phyloP scores from a whole-genome alignment of 78 protist genomes.

The Dictyostelium firmibasis region DNA sequence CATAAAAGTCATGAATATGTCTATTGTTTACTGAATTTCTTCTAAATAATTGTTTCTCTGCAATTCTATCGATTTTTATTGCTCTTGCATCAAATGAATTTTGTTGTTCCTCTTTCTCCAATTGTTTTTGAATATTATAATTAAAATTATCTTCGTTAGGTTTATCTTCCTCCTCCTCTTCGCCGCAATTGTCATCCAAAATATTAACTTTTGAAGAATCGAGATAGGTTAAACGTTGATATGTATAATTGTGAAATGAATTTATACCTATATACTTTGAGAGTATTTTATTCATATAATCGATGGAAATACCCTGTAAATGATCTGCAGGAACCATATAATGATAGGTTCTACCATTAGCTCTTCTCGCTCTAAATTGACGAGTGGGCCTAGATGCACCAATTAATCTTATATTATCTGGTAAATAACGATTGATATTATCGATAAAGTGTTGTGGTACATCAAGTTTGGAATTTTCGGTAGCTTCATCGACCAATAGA shows the following conservation, averaged over 20 bases:
- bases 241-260: slow-evolving; percentile 40
- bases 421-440: slow-evolving; percentile 5
- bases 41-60: slow-evolving; percentile 15
- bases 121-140: neutral
- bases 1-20: neutral
- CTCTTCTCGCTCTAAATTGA: slow-evolving; percentile 19
- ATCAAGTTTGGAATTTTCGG: neutral
- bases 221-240: slow-evolving; percentile 33
- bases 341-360: slow-evolving; percentile 11
- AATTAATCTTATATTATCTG: neutral
- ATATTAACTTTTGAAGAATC: too few species aligned
- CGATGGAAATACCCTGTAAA: neutral
- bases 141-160: too few species aligned
- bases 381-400: neutral
- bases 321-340: slow-evolving; percentile 26
- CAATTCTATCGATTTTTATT: neutral
- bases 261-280: neutral
- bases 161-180: neutral
- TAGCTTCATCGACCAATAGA: neutral
- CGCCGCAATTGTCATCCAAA: too few species aligned
- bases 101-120: neutral
- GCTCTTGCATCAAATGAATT: neutral
- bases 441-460: neutral
- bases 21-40: slow-evolving; percentile 14
- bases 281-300: slow-evolving; percentile 17